Base-by-base conservation (phyloP, 345 rosid species). In the Luvunga scandens region DNA sequence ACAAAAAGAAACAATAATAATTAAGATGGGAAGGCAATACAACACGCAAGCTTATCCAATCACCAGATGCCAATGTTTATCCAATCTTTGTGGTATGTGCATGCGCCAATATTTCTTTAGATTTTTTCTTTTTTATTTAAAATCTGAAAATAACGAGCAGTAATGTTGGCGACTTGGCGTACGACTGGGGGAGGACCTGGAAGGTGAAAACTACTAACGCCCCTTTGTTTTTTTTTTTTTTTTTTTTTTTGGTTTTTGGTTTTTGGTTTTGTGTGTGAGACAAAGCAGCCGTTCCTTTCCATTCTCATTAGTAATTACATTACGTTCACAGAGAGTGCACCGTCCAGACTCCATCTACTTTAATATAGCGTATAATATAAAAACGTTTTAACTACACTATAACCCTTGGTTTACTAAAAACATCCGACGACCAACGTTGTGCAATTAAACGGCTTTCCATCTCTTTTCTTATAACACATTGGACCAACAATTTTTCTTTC, bases 41-140 rank as follows among this genome's bases (percentile, higher is more conserved):
- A 0, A 24, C 59, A 2, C 30, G 60, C 21, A 75, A 1, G 61
- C 65, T 75, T 75, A 66, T 75, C 78, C 78, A 66, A 33, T 53
- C 2, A 8, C 8, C 22, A 50, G 50, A 22, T 24, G 31, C 71
- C 72, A 33, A 75, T 31, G 65, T 36, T 50, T 50, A 66, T 75
- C 72, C 78, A 18, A 30, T 45, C 48, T 50, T 50, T 28, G 21
- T 13, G 78, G 6, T n/a, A 75, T n/a, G 30, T 31, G 19, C 25
- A 53, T 7, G 50, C 5, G 1, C 4, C 0, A 18, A 9, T 16
- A 30, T 42, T n/a, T 57, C 12, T 18, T n/a, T 6, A 2, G 7
- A 36, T 38, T 16, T 48, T 39, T 12, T 31, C 14, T 21, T 53
- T 18, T 71, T 53, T 21, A 5, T 57, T 22, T 34, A 9, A 73